Conservation (phyloP, 164 flowering plant species). For the Liriodendron chinense region DNA sequence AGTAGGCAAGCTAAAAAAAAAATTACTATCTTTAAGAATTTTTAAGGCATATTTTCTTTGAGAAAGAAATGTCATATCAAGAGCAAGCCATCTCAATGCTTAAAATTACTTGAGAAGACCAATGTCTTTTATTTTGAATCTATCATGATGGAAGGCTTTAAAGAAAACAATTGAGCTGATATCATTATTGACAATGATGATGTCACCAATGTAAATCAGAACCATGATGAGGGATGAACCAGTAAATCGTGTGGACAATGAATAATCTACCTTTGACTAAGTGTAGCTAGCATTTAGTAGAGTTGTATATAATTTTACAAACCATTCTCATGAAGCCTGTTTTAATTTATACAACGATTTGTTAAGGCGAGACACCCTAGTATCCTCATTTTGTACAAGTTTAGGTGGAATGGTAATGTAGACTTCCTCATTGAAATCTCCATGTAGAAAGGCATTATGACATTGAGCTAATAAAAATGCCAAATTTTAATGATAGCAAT, state of each 20-base stretch:
- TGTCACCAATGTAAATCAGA: neutral
- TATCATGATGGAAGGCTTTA: neutral
- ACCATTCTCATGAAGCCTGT: neutral
- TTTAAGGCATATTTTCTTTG: neutral
- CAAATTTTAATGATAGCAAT: neutral
- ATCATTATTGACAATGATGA: neutral
- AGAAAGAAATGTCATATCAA: neutral
- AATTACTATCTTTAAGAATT: neutral
- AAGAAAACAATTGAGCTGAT: neutral
- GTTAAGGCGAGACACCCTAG: neutral
- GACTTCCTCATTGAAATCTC: slow-evolving; percentile 1
- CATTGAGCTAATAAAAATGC: neutral
- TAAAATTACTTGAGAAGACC: neutral
- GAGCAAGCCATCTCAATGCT: neutral
- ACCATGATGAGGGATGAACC: neutral
- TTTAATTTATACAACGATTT: slow-evolving; percentile 1
- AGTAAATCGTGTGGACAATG: neutral
- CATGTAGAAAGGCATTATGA: neutral
- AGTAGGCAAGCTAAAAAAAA: neutral
- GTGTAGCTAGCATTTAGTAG: neutral
- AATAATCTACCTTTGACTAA: neutral
- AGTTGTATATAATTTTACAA: neutral
- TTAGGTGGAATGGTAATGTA: neutral
- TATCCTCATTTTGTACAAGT: neutral
- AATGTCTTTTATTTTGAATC: neutral